Percentiles rank a stretch among this genome's conserved stretches.
These are phyloP conservation scores for Russula abietina DNA, from an alignment of 768 basidiomycete species.

Conservation along the genomic window DNA sequence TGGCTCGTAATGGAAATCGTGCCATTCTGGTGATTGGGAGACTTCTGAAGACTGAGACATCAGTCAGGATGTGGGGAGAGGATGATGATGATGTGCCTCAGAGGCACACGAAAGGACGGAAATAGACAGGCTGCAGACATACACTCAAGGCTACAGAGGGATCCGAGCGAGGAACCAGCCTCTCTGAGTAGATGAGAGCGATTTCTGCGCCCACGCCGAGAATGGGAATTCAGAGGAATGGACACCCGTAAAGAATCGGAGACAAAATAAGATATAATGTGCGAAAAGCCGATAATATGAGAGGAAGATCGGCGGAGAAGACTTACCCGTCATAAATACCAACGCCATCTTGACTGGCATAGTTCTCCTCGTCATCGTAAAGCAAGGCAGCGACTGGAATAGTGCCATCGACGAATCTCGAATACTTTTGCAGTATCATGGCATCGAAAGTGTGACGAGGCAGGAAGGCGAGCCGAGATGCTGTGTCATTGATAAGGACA, in stretches of 20 bases:
- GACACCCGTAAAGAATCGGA: background rate
- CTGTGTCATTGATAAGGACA: background rate
- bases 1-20: constrained; percentile 71
- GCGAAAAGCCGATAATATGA: background rate
- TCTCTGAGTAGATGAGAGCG: background rate
- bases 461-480: background rate
- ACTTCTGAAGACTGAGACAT: constrained; percentile 66
- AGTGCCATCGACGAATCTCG: constrained; percentile 59
- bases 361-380: constrained; percentile 73
- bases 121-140: background rate
- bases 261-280: background rate
- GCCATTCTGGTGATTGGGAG: constrained; percentile 71
- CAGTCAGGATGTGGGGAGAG: constrained; percentile 27
- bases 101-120: background rate
- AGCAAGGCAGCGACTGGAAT: constrained; percentile 73
- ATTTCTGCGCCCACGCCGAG: background rate
- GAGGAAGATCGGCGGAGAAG: background rate
- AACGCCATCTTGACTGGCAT: constrained; percentile 68
- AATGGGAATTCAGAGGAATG: background rate
- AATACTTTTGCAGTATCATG: constrained; percentile 44
- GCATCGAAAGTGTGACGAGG: background rate
- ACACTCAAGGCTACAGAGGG: background rate
- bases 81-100: background rate
- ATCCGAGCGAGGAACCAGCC: background rate
- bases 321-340: constrained; percentile 91